phyloP scores from a whole-genome alignment of 2,329 filamentous ascomycete species.

The Alternaria rosae region DNA sequence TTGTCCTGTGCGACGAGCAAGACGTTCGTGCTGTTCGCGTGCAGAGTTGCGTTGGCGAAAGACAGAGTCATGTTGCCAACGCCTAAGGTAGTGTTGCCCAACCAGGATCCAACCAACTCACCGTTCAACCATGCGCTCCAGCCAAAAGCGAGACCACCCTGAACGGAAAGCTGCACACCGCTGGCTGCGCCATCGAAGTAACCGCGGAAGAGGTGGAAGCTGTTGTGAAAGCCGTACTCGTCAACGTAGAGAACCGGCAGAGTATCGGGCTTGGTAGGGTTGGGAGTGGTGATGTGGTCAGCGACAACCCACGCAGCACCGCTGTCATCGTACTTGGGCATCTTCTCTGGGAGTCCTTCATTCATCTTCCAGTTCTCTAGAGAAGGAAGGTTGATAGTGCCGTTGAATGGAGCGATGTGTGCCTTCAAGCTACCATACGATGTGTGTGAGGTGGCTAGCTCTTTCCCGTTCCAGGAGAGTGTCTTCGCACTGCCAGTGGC shows the following conservation, averaged over 20 bases:
- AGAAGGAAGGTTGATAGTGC: constrained; percentile 48
- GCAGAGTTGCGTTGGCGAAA: constrained; percentile 60
- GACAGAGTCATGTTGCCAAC: constrained; percentile 54
- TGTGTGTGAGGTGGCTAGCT: constrained; percentile 38
- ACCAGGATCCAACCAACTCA: constrained; percentile 62
- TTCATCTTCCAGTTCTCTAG: constrained; percentile 58
- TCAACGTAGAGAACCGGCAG: constrained; percentile 53
- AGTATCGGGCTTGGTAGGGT: constrained; percentile 48
- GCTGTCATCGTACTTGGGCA: constrained; percentile 54
- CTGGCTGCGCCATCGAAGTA: constrained; percentile 50
- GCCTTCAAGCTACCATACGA: constrained; percentile 49
- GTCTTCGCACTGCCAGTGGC: constrained; percentile 32
- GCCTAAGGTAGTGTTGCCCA: constrained; percentile 56
- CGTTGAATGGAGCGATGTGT: constrained; percentile 31
- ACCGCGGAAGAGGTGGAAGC: constrained; percentile 53
- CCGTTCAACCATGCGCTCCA: constrained; percentile 67
- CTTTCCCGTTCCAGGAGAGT: constrained; percentile 51
- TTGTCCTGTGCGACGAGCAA: constrained; percentile 67
- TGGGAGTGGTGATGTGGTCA: constrained; percentile 48
- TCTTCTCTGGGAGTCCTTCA: constrained; percentile 60
- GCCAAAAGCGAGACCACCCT: constrained; percentile 64
- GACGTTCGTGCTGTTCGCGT: constrained; percentile 52
- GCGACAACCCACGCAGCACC: constrained; percentile 54
- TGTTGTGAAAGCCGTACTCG: constrained; percentile 54
- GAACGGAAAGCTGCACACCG: constrained; percentile 59